These are phyloP conservation scores for Symbiotaphrina buchneri DNA, from an alignment of 495 filamentous ascomycete genomes.

Conservation along the genomic window DNA sequence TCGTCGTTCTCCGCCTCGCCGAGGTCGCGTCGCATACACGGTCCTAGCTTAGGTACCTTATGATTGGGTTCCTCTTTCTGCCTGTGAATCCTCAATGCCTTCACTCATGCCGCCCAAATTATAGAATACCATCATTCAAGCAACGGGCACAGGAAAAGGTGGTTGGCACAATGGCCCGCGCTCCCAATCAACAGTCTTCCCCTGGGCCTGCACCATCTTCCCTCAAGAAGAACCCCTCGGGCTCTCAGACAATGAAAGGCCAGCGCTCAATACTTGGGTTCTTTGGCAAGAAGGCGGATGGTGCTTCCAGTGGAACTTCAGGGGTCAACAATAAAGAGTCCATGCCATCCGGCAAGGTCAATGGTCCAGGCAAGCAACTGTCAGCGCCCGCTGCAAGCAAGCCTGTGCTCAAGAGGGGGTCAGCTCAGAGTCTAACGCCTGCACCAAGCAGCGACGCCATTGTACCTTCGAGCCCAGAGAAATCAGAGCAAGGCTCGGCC, in stretches of 20 bases:
- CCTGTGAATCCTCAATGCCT: too few species aligned
- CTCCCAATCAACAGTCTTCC: constrained; percentile 3
- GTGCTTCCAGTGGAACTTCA: constrained; percentile 17
- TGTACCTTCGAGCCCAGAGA: constrained; percentile 31
- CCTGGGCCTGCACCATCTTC: not conserved
- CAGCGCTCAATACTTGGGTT: constrained; percentile 71
- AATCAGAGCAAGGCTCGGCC: constrained; percentile 9
- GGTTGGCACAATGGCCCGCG: too few species aligned
- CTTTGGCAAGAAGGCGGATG: constrained; percentile 45
- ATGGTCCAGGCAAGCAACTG: constrained; percentile 10
- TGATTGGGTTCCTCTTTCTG: too few species aligned
- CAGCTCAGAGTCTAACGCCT: constrained; percentile 35
- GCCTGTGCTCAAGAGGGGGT: not conserved
- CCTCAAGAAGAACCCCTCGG: constrained; percentile 11
- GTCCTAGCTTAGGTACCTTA: too few species aligned
- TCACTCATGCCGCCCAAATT: too few species aligned
- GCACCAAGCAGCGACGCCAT: constrained; percentile 56
- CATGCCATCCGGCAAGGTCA: too few species aligned
- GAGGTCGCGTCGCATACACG: too few species aligned
- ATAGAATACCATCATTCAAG: too few species aligned
- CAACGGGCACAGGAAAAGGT: too few species aligned
- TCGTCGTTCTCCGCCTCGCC: too few species aligned
- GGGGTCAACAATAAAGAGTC: too few species aligned
- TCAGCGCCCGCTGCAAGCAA: not conserved
- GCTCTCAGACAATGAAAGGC: constrained; percentile 27